Conservation (phyloP, 805 yeast genomes). For the Ogataea nakhonphanomensis region DNA sequence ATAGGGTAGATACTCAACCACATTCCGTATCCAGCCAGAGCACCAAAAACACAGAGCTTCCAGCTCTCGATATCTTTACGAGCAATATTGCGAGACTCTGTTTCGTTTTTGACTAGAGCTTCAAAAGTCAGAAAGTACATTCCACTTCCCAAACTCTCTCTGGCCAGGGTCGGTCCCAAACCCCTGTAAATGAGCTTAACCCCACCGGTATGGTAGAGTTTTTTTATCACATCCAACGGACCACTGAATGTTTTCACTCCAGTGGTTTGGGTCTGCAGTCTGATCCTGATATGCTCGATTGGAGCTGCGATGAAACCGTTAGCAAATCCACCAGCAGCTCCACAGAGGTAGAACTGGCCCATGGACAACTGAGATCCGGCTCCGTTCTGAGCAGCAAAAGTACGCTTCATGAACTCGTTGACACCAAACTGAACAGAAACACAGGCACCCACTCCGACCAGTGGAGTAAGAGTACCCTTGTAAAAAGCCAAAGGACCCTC, state of each 20-base stretch:
- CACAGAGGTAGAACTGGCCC: constrained; percentile 73
- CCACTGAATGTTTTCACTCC: constrained; percentile 55
- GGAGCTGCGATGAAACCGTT: constrained; percentile 90
- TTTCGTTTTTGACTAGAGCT: constrained; percentile 70
- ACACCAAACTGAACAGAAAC: constrained; percentile 95
- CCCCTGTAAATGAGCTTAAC: constrained; percentile 64
- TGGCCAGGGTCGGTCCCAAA: constrained; percentile 69
- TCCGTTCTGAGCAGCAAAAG: constrained; percentile 46
- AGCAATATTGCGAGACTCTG: constrained; percentile 39
- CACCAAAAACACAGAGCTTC: constrained; percentile 86
- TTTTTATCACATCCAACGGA: constrained; percentile 66
- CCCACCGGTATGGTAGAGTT: constrained; percentile 55
- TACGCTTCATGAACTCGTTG: constrained; percentile 89
- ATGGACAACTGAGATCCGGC: constrained; percentile 46
- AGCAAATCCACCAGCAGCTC: constrained; percentile 89
- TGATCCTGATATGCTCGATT: constrained; percentile 90
- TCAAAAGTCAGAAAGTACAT: constrained; percentile 87
- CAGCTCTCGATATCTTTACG: constrained; percentile 83
- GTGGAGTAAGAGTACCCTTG: constrained; percentile 90
- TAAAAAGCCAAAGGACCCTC: constrained; percentile 89
- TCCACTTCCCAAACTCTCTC: constrained; percentile 90
- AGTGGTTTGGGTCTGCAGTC: constrained; percentile 82
- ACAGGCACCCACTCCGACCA: constrained; percentile 96
- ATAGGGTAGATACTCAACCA: constrained; percentile 86
- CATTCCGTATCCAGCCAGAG: constrained; percentile 83